These are phyloP conservation scores for Acanthamoeba royreba DNA, from an alignment of 208 protist species.

Conservation along the genomic window DNA sequence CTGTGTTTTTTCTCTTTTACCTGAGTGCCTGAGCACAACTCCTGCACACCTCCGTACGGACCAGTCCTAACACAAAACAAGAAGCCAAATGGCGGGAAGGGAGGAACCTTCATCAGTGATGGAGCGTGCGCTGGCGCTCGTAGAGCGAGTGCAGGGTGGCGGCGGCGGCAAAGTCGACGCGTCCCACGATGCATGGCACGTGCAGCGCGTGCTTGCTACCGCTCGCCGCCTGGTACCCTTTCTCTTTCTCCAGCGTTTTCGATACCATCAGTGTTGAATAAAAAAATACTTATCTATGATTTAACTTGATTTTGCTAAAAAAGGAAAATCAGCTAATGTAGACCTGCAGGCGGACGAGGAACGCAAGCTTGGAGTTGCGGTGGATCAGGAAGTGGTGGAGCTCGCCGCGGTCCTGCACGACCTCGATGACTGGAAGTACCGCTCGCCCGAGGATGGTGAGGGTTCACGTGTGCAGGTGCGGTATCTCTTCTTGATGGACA, in stretches of 20 bases:
- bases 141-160: not conserved
- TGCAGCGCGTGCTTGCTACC: not conserved
- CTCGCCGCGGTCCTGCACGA: slow-evolving; percentile 71
- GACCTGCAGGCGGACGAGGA: not conserved
- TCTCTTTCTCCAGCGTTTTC: too few relatives aligned
- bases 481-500: too few relatives aligned
- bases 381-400: slow-evolving; percentile 56
- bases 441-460: not conserved
- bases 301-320: not conserved
- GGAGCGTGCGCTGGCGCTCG: not conserved
- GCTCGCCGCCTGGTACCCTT: not conserved
- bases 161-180: not conserved
- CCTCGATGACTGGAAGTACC: slow-evolving; percentile 68
- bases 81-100: too few relatives aligned
- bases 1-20: too few relatives aligned
- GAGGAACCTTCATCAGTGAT: too few relatives aligned
- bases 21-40: too few relatives aligned
- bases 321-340: too few relatives aligned
- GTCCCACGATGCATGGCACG: not conserved
- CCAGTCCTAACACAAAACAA: too few relatives aligned
- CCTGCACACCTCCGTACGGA: too few relatives aligned
- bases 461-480: not conserved
- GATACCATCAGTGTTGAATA: too few relatives aligned
- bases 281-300: not conserved
- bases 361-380: not conserved